Evolutionary conservation across 805 yeast genomes (phyloP).

Genomic region (Scheffersomyces stipitis): DNA sequence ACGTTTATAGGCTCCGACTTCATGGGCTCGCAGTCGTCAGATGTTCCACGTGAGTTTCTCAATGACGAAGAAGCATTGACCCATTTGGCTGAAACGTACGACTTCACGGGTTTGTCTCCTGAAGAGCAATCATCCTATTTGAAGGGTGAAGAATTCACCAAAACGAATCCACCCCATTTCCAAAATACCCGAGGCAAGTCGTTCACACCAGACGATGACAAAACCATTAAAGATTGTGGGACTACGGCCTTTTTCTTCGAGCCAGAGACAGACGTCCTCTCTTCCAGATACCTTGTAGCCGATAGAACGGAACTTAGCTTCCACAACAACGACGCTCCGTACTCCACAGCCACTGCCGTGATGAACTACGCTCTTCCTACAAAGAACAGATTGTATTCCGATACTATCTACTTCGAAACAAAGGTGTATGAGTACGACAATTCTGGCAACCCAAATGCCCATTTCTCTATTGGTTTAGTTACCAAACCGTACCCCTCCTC

Average conservation of each 20-base stretch:
- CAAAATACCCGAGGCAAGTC: conserved; percentile 33
- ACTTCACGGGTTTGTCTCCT: conserved; percentile 36
- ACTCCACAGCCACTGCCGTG: conserved; percentile 39
- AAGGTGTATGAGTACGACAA: conserved; percentile 36
- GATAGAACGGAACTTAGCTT: conserved; percentile 40
- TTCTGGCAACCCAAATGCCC: conserved; percentile 37
- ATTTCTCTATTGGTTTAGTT: conserved; percentile 63
- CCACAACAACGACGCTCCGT: conserved; percentile 36
- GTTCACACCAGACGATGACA: conserved; percentile 16
- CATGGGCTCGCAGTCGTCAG: conserved; percentile 9
- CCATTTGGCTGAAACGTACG: conserved; percentile 36
- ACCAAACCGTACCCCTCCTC: conserved; percentile 70
- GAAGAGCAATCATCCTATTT: conserved; percentile 39
- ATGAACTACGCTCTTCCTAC: conserved; percentile 41
- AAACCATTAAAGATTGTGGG: conserved; percentile 35
- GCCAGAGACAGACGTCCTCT: conserved; percentile 30
- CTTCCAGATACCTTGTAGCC: conserved; percentile 37
- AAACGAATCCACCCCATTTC: conserved; percentile 30
- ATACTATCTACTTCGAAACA: conserved; percentile 62
- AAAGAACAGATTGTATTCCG: conserved; percentile 29
- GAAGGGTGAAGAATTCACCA: conserved; percentile 35
- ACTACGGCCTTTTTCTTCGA: conserved; percentile 41
- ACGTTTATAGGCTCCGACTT: conserved; percentile 13
- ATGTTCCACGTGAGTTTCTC: conserved; percentile 37
- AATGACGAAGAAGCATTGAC: conserved; percentile 40